These are phyloP conservation scores for Thalassiosira ordinaria DNA, from an alignment of 352 stramenopile species.

Conservation along the genomic window DNA sequence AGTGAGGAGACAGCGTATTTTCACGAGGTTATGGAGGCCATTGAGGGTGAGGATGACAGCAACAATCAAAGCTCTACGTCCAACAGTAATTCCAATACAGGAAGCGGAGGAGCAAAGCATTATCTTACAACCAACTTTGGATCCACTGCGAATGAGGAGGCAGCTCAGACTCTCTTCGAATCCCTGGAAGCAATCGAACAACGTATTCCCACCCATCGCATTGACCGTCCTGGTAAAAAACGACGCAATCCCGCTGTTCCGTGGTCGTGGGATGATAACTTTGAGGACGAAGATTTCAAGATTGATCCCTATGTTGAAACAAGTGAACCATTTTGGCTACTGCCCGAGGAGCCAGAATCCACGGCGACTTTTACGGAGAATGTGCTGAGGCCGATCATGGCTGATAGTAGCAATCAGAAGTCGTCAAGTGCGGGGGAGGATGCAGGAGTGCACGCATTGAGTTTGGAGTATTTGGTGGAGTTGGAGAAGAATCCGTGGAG, in stretches of 20 bases:
- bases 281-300: slow-evolving; percentile 54
- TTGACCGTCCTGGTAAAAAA: slow-evolving; percentile 49
- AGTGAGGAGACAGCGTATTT: slow-evolving; percentile 76
- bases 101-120: slow-evolving; percentile 25
- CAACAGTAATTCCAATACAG: background rate
- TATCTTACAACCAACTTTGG: slow-evolving; percentile 56
- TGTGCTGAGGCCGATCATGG: slow-evolving; percentile 57
- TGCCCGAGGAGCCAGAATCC: slow-evolving; percentile 37
- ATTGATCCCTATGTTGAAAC: slow-evolving; percentile 39
- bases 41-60: slow-evolving; percentile 51
- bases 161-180: slow-evolving; percentile 59
- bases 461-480: slow-evolving; percentile 75
- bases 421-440: background rate
- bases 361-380: slow-evolving; percentile 49
- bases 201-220: slow-evolving; percentile 77
- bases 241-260: background rate
- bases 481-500: slow-evolving; percentile 81
- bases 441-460: slow-evolving; percentile 66
- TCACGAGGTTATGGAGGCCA: slow-evolving; percentile 82
- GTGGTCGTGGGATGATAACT: slow-evolving; percentile 53
- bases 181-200: slow-evolving; percentile 77
- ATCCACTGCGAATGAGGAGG: slow-evolving; percentile 54
- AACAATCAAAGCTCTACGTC: background rate
- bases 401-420: slow-evolving; percentile 28
- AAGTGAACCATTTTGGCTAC: slow-evolving; percentile 47